Evolutionary conservation across 352 stramenopile genomes (phyloP).

Genomic region (Phytopythium delawarense): DNA sequence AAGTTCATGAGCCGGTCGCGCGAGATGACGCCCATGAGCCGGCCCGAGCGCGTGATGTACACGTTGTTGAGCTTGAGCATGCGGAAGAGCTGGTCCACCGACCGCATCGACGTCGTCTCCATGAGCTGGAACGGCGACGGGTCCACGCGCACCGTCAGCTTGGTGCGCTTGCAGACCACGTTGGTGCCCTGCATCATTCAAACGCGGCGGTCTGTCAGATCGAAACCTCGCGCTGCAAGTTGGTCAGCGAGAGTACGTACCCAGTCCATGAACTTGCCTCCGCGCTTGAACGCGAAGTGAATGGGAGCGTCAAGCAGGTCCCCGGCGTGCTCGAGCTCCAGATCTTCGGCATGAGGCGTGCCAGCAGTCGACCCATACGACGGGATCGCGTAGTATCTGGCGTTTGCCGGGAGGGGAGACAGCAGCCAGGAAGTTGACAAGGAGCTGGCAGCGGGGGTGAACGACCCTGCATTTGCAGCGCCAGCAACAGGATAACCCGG

Average conservation of each 20-base stretch:
- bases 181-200: conserved; percentile 38
- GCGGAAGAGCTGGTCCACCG: conserved; percentile 82
- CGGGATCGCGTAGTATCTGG: not conserved
- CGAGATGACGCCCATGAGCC: conserved; percentile 75
- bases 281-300: conserved; percentile 63
- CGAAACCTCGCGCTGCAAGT: not conserved
- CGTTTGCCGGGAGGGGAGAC: not conserved
- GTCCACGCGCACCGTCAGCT: conserved; percentile 72
- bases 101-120: conserved; percentile 81
- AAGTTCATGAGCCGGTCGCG: conserved; percentile 79
- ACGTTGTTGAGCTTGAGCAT: conserved; percentile 90
- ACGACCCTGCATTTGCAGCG: not conserved
- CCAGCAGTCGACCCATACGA: conserved; percentile 3
- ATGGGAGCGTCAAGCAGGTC: conserved; percentile 48
- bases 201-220: not conserved
- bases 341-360: conserved; percentile 10
- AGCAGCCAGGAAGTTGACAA: not conserved
- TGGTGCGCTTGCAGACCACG: conserved; percentile 49
- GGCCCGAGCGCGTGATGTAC: conserved; percentile 78
- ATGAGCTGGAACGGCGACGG: conserved; percentile 80
- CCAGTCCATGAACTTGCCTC: conserved; percentile 77
- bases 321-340: conserved; percentile 13
- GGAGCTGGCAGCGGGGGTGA: not conserved
- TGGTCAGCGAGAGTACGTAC: conserved; percentile 12
- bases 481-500: not conserved